Evolutionary conservation across 345 rosid genomes (phyloP).

Genomic region (Cardiospermum halicacabum): DNA sequence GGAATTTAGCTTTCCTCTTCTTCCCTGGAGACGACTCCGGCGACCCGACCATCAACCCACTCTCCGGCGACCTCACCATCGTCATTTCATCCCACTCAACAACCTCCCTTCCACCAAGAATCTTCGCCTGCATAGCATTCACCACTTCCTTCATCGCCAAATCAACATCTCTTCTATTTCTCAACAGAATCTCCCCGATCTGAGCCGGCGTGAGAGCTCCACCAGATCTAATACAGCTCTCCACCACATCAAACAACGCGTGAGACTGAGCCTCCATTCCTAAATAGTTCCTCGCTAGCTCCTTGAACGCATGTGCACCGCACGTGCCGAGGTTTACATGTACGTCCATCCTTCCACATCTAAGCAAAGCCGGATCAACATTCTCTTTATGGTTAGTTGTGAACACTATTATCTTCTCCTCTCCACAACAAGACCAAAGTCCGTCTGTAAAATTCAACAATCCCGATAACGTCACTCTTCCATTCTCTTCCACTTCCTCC

Average conservation of each 20-base stretch:
- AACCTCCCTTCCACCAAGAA: slow-evolving; percentile 19
- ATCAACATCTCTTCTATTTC: slow-evolving; percentile 37
- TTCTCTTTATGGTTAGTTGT: slow-evolving; percentile 41
- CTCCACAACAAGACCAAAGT: slow-evolving; percentile 46
- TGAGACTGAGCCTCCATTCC: slow-evolving; percentile 33
- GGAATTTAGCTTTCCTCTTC: slow-evolving; percentile 32
- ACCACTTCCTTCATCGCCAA: slow-evolving; percentile 41
- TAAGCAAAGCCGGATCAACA: slow-evolving; percentile 40
- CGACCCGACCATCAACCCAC: slow-evolving; percentile 29
- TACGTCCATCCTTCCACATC: slow-evolving; percentile 51
- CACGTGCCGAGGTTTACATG: slow-evolving; percentile 38
- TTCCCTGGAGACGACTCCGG: slow-evolving; percentile 31
- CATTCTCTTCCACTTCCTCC: slow-evolving; percentile 20
- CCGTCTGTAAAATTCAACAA: slow-evolving; percentile 43
- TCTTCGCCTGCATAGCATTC: slow-evolving; percentile 29
- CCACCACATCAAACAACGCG: slow-evolving; percentile 31
- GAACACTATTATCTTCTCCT: slow-evolving; percentile 40
- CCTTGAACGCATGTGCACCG: slow-evolving; percentile 39
- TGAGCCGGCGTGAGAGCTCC: slow-evolving; percentile 46
- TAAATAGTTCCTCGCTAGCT: slow-evolving; percentile 32
- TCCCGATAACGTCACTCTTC: slow-evolving; percentile 41
- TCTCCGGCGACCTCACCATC: slow-evolving; percentile 35
- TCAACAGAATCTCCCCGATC: slow-evolving; percentile 35
- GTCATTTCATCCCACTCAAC: slow-evolving; percentile 26
- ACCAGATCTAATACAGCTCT: slow-evolving; percentile 36